phyloP scores from a whole-genome alignment of 1,139 yeast species.

The Sugiyamaella novakii region DNA sequence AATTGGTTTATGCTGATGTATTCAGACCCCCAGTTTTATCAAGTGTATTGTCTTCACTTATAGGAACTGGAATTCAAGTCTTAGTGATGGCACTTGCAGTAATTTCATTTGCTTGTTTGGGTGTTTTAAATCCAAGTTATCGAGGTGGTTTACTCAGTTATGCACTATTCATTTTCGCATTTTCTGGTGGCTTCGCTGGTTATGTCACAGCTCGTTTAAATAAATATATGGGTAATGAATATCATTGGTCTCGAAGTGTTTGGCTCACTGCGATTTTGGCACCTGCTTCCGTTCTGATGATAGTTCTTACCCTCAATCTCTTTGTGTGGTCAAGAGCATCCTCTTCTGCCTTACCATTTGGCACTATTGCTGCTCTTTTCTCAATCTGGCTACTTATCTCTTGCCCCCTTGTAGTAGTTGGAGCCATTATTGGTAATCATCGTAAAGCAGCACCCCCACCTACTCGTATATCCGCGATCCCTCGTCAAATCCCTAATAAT shows the following conservation, averaged over 20 bases:
- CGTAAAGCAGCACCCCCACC: conserved; percentile 39
- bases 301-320: conserved; percentile 60
- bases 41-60: conserved; percentile 55
- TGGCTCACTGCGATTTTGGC: conserved; percentile 45
- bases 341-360: conserved; percentile 75
- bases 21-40: conserved; percentile 54
- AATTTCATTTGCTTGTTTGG: conserved; percentile 57
- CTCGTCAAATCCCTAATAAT: conserved; percentile 48
- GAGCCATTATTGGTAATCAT: conserved; percentile 63
- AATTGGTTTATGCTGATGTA: conserved; percentile 55
- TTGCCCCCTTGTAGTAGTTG: conserved; percentile 72
- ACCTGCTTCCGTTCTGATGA: conserved; percentile 59
- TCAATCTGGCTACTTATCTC: conserved; percentile 63
- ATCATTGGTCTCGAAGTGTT: conserved; percentile 30
- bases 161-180: conserved; percentile 60
- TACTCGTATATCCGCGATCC: conserved; percentile 39
- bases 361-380: conserved; percentile 63
- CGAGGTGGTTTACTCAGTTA: conserved; percentile 68
- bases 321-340: conserved; percentile 79
- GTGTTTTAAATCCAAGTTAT: conserved; percentile 59
- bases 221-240: conserved; percentile 53
- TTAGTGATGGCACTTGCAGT: conserved; percentile 66
- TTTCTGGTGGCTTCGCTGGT: conserved; percentile 75
- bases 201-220: conserved; percentile 65
- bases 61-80: conserved; percentile 75